Base-by-base conservation (phyloP, 495 filamentous ascomycete species). In the Opeltia flavorubescens region DNA sequence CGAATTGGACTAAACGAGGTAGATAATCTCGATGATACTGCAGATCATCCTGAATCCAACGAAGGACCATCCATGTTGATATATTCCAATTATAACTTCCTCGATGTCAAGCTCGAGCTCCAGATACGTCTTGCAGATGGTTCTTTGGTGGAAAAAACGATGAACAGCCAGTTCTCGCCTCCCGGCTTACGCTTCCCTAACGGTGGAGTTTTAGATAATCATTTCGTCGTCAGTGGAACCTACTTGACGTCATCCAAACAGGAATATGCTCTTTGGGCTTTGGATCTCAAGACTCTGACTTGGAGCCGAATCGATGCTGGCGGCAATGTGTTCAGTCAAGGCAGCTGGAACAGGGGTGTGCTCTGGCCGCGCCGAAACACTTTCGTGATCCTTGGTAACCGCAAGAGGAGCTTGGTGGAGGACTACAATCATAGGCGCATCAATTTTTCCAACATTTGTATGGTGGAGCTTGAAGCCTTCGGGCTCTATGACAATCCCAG, bases 31-130 rank as follows among this genome's bases (percentile, higher is more conserved):
- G 62, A 71, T 2, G 62, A 62, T 39, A 52, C 52, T 24, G 15
- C 65, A 13, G 52, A 53, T 17, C 66, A 64, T 1, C 44, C 61
- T 9, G 55, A 64, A 17, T 69, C 52, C 12, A 75, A 83, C 28
- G 72, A 80, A 3, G 78, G 75, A 25, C 82, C 80, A 12, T 85
- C 87, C 4, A 94, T 95, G 86, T 72, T 98, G 44, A 93, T 98
- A 26, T 98, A 98, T 61, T 96, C 91, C 33, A 98, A 98, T 57
- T 98, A 96, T 61, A 96, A 98, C 62, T 98, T 98, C 59, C 61
- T 96, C 30, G 88, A 96, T 51, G 91, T 96, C 50, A 96, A 95
- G 57, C 64, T 98, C 18, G 91, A 96, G 59, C 69, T 98, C 26
- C 93, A 96, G 57, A 75, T 98, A 36, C 77, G 91, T 44, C 59